phyloP scores from a whole-genome alignment of 2,329 filamentous ascomycete species.

The Microcyclospora tardicrescens region DNA sequence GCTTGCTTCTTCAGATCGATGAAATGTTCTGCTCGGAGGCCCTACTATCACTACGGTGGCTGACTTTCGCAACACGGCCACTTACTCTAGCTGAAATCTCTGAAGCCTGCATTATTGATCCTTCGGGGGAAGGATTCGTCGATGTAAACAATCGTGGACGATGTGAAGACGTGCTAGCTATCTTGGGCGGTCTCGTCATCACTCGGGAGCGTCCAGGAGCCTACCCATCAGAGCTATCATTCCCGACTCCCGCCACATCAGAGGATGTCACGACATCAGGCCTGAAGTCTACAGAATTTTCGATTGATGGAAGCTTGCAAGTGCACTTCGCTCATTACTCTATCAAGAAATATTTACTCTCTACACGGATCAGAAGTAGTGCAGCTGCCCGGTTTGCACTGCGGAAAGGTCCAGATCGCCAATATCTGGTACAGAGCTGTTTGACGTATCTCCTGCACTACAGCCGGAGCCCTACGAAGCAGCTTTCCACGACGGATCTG shows the following conservation, averaged over 20 bases:
- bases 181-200: slow-evolving; percentile 7
- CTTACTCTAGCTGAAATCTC: slow-evolving; percentile 9
- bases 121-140: slow-evolving; percentile 2
- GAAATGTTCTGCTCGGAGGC: slow-evolving; percentile 4
- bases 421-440: slow-evolving; percentile 8
- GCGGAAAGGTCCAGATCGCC: slow-evolving; percentile 3
- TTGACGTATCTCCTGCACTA: slow-evolving; percentile 6
- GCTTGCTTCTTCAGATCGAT: slow-evolving; percentile 15
- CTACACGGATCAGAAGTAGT: slow-evolving; percentile 8
- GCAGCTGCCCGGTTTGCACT: no score
- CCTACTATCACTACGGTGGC: slow-evolving; percentile 9
- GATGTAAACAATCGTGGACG: slow-evolving; percentile 6
- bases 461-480: slow-evolving; percentile 3
- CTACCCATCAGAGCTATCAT: no score
- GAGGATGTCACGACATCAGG: no score
- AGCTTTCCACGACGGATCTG: slow-evolving; percentile 3
- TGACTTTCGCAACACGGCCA: slow-evolving; percentile 10
- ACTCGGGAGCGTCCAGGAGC: no score
- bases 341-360: slow-evolving; percentile 14
- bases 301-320: no score
- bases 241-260: no score
- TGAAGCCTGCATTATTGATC: slow-evolving; percentile 10
- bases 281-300: no score
- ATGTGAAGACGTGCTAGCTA: slow-evolving; percentile 4
- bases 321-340: slow-evolving; percentile 14